phyloP scores from a whole-genome alignment of 208 protist genomes.

The Sergeia podlipaevii region DNA sequence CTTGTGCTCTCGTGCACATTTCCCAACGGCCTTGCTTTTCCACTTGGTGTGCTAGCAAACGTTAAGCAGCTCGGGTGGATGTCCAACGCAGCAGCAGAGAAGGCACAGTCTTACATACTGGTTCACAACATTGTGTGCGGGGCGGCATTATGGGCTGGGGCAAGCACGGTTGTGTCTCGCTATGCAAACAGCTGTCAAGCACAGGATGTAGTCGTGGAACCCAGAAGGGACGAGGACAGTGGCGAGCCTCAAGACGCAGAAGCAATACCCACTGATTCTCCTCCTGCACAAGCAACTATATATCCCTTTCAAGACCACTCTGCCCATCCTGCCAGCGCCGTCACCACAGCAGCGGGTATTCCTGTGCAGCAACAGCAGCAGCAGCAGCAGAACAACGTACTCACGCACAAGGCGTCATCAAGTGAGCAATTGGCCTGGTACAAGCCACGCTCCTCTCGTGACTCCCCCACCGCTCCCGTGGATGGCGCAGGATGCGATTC shows the following conservation, averaged over 20 bases:
- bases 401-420: conserved; percentile 21
- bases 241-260: too few relatives aligned
- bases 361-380: too few relatives aligned
- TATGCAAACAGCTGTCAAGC: too few relatives aligned
- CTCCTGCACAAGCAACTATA: too few relatives aligned
- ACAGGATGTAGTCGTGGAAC: too few relatives aligned
- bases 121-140: conserved; percentile 69
- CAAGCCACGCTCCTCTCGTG: conserved; percentile 12
- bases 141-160: conserved; percentile 53
- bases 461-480: conserved; percentile 18
- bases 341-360: too few relatives aligned
- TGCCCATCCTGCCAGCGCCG: too few relatives aligned
- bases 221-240: too few relatives aligned
- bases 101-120: conserved; percentile 59
- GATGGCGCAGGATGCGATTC: conserved; percentile 2
- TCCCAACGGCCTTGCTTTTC: conserved; percentile 69
- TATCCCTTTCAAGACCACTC: too few relatives aligned
- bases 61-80: conserved; percentile 69
- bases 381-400: too few relatives aligned
- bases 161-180: too few relatives aligned
- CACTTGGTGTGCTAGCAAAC: conserved; percentile 43
- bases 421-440: conserved; percentile 40
- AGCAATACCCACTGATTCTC: too few relatives aligned
- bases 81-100: conserved; percentile 12
- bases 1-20: conserved; percentile 57